Evolutionary conservation across 768 basidiomycete genomes (phyloP).

Genomic region (Pleurotus cornucopiae): DNA sequence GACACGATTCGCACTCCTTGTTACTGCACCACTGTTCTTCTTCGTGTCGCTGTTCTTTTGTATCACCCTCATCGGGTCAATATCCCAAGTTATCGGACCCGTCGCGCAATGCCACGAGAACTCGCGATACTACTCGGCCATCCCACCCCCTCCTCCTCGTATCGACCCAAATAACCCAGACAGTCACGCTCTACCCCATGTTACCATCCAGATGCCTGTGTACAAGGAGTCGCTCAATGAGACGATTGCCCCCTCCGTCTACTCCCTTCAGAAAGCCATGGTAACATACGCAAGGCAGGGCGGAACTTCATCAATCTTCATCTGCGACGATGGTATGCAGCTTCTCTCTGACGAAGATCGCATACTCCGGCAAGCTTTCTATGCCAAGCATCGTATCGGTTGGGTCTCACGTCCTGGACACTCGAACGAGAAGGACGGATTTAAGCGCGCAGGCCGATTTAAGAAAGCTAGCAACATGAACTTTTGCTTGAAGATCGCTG

Average conservation of each 20-base stretch:
- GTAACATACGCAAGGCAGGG: conserved; percentile 85
- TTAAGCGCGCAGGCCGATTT: conserved; percentile 90
- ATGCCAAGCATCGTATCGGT: conserved; percentile 71
- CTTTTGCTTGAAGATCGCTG: not conserved
- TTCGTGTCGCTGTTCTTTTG: conserved; percentile 84
- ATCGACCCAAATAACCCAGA: conserved; percentile 42
- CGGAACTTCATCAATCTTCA: conserved; percentile 73
- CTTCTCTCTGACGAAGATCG: conserved; percentile 60
- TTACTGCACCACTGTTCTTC: conserved; percentile 66
- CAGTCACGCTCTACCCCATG: conserved; percentile 65
- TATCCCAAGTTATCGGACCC: conserved; percentile 71
- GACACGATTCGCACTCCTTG: conserved; percentile 61
- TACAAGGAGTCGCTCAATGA: conserved; percentile 79
- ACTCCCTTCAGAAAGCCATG: conserved; percentile 80
- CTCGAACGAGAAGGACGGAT: conserved; percentile 66
- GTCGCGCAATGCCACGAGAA: conserved; percentile 83
- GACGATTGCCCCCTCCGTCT: conserved; percentile 72
- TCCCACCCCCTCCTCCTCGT: conserved; percentile 45
- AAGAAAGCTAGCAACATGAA: conserved; percentile 69
- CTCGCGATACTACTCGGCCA: conserved; percentile 76
- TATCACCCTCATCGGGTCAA: conserved; percentile 62
- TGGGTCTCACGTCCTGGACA: conserved; percentile 82
- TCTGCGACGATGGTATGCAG: conserved; percentile 84
- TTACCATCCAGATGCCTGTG: conserved; percentile 81
- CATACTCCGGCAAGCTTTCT: conserved; percentile 65